A percentile compares a stretch with the other conserved stretches of the same genome.
These are phyloP conservation scores for Amanita molliuscula DNA, from an alignment of 768 basidiomycete species.

Conservation along the genomic window DNA sequence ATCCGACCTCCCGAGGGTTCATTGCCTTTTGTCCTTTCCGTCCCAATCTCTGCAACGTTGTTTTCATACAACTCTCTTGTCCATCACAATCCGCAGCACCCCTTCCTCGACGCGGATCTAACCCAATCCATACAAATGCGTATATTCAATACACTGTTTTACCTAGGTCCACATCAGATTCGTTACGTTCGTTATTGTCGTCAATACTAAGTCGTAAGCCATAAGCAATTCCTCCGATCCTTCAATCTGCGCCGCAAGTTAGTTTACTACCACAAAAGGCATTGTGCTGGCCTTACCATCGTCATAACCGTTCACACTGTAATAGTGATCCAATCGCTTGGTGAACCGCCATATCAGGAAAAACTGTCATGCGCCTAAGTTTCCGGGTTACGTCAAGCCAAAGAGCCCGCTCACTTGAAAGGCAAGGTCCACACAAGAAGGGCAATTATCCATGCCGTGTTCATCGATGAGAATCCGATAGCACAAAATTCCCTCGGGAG, in stretches of 20 bases:
- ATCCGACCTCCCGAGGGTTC: slow-evolving; percentile 31
- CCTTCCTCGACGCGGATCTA: slow-evolving; percentile 5
- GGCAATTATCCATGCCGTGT: slow-evolving; percentile 54
- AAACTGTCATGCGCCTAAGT: slow-evolving; percentile 34
- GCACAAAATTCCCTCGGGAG: slow-evolving; percentile 50
- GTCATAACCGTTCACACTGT: slow-evolving; percentile 47
- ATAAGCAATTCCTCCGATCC: slow-evolving; percentile 19
- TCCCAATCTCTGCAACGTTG: slow-evolving; percentile 28
- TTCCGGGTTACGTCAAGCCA: slow-evolving; percentile 15
- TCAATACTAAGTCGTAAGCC: slow-evolving; percentile 9
- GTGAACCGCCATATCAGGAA: slow-evolving; percentile 69
- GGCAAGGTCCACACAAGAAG: slow-evolving; percentile 52
- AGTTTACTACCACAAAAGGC: slow-evolving; percentile 12
- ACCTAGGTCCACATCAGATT: slow-evolving; percentile 15
- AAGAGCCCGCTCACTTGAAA: slow-evolving; percentile 44
- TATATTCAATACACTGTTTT: slow-evolving; percentile 13
- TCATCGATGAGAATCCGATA: slow-evolving; percentile 47
- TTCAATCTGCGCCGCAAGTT: slow-evolving; percentile 19
- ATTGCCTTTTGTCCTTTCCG: slow-evolving; percentile 14
- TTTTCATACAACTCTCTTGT: slow-evolving; percentile 29
- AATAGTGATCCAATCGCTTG: slow-evolving; percentile 60
- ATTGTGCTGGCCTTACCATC: slow-evolving; percentile 33
- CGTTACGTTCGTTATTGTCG: slow-evolving; percentile 24
- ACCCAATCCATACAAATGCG: neutral
- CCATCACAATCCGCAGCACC: slow-evolving; percentile 16